Evolutionary conservation across 2,329 filamentous ascomycete species (phyloP).

Genomic region (Neoascochyta sp.): DNA sequence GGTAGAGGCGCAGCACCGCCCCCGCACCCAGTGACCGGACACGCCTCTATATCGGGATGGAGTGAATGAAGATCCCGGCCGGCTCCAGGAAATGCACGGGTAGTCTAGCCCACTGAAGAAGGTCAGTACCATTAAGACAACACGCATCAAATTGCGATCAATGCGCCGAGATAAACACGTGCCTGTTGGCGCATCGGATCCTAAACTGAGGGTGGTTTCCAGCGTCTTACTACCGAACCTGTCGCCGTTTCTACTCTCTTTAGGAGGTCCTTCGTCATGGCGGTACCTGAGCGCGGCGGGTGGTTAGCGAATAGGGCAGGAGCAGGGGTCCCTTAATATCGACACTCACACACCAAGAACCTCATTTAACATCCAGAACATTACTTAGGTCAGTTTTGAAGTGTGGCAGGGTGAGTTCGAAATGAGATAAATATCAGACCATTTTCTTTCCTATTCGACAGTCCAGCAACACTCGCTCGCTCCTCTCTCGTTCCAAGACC

Average conservation of each 20-base stretch:
- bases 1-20: no score
- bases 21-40: no score
- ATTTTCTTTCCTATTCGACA: no score
- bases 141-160: conserved; percentile 1
- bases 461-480: no score
- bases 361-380: not conserved
- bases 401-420: no score
- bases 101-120: conserved; percentile 7
- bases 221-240: conserved; percentile 2
- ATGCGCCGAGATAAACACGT: conserved; percentile 5
- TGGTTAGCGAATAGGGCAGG: conserved; percentile 5
- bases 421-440: no score
- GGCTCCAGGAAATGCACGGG: conserved; percentile 5
- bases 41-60: no score
- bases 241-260: conserved; percentile 8
- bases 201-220: not conserved
- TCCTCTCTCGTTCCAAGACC: no score
- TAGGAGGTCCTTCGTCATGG: conserved; percentile 1
- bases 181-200: not conserved
- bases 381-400: no score
- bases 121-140: conserved; percentile 2
- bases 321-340: no score
- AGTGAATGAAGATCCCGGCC: conserved; percentile 7
- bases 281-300: conserved; percentile 2
- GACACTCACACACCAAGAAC: not conserved